Evolutionary conservation across 208 protist species (phyloP).

Genomic region (Leishmania turanica): DNA sequence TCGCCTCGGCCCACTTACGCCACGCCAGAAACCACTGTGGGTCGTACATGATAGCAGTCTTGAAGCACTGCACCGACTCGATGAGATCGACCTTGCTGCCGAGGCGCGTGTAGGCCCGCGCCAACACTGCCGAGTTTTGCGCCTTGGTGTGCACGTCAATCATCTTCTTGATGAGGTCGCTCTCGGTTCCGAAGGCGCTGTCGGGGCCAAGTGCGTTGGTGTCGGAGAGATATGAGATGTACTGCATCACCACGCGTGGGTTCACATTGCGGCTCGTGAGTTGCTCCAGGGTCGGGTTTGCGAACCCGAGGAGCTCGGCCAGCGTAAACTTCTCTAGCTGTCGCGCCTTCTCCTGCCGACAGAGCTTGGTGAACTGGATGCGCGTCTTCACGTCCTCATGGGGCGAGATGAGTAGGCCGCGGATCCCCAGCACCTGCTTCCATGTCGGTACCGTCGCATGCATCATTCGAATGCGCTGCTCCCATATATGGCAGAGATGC

Average conservation of each 20-base stretch:
- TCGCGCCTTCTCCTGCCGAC: slow-evolving; percentile 77
- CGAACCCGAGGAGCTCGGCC: slow-evolving; percentile 66
- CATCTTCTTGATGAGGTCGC: slow-evolving; percentile 79
- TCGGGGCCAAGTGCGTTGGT: slow-evolving; percentile 58
- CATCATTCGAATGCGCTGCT: slow-evolving; percentile 91
- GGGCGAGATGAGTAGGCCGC: slow-evolving; percentile 92
- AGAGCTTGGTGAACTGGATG: slow-evolving; percentile 98
- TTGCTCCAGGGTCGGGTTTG: slow-evolving; percentile 71
- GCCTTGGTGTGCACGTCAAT: slow-evolving; percentile 85
- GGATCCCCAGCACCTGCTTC: slow-evolving; percentile 96
- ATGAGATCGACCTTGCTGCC: slow-evolving; percentile 55
- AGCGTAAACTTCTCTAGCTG: slow-evolving; percentile 83
- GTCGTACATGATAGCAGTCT: slow-evolving; percentile 75
- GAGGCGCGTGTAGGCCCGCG: slow-evolving; percentile 77
- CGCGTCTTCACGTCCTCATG: slow-evolving; percentile 94
- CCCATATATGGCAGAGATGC: slow-evolving; percentile 91
- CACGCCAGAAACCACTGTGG: slow-evolving; percentile 85
- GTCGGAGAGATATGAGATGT: slow-evolving; percentile 76
- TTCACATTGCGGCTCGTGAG: slow-evolving; percentile 69
- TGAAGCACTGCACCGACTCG: slow-evolving; percentile 80
- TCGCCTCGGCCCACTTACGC: slow-evolving; percentile 82
- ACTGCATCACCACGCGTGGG: slow-evolving; percentile 86
- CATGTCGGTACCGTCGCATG: slow-evolving; percentile 94
- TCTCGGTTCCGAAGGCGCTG: slow-evolving; percentile 70
- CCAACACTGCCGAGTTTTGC: slow-evolving; percentile 64